Conservation (phyloP, 2,329 filamentous ascomycete genomes). For the Alternaria triticina region DNA sequence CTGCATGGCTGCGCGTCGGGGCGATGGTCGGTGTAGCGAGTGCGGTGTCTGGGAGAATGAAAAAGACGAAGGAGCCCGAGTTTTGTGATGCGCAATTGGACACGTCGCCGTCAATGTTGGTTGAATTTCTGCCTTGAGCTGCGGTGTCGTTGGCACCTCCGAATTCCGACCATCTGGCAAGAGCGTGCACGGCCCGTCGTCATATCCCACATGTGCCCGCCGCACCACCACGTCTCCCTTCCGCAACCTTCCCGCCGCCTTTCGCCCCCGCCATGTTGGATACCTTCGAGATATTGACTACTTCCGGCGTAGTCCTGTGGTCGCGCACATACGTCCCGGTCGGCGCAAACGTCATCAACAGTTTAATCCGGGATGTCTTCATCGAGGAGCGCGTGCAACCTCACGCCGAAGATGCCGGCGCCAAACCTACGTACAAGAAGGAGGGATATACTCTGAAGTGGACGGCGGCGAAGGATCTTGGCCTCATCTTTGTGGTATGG, state of each 20-base stretch:
- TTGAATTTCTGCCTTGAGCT: slow-evolving; percentile 17
- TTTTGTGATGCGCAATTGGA: slow-evolving; percentile 1
- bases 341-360: slow-evolving; percentile 85
- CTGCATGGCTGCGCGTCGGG: slow-evolving; percentile 70
- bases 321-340: slow-evolving; percentile 84
- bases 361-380: slow-evolving; percentile 94
- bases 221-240: slow-evolving; percentile 6
- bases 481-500: slow-evolving; percentile 88
- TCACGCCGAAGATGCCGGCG: slow-evolving; percentile 65
- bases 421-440: slow-evolving; percentile 79
- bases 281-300: slow-evolving; percentile 94
- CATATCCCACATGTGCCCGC: slow-evolving; percentile 27
- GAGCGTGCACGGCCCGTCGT: slow-evolving; percentile 32
- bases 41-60: background rate
- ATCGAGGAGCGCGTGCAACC: slow-evolving; percentile 86
- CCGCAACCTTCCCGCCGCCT: slow-evolving; percentile 2
- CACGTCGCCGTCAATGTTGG: slow-evolving; percentile 10
- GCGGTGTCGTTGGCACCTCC: slow-evolving; percentile 14
- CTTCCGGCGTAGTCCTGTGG: slow-evolving; percentile 96
- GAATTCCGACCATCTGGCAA: slow-evolving; percentile 29
- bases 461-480: slow-evolving; percentile 89
- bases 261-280: slow-evolving; percentile 74
- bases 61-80: background rate
- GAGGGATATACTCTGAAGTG: slow-evolving; percentile 96
- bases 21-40: slow-evolving; percentile 6